A percentile compares a stretch with the other conserved stretches of the same genome.
Conservation (phyloP, 1,284 basidiomycete species). For the Entoloma clypeatum region DNA sequence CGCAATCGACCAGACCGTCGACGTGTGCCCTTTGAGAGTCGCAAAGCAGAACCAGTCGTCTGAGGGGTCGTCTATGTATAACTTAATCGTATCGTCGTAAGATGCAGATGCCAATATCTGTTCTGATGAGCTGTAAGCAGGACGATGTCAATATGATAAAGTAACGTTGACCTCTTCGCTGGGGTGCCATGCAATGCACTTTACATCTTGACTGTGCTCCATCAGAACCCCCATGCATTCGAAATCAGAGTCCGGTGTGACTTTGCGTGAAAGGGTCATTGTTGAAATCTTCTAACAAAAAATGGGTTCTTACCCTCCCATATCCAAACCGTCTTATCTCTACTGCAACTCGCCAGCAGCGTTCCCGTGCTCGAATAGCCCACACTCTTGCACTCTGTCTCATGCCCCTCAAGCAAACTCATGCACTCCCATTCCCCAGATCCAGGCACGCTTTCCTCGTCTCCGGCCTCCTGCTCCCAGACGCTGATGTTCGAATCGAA, state of each 20-base stretch:
- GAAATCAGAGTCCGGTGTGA: slow-evolving; percentile 89
- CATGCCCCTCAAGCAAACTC: slow-evolving; percentile 90
- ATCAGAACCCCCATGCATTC: slow-evolving; percentile 95
- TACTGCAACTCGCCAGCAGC: slow-evolving; percentile 86
- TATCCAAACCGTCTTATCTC: slow-evolving; percentile 98
- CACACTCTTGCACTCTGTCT: slow-evolving; percentile 96
- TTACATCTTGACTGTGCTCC: slow-evolving; percentile 98
- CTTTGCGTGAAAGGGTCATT: slow-evolving; percentile 2
- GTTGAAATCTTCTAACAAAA: neutral
- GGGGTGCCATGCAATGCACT: slow-evolving; percentile 94
- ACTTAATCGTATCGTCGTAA: slow-evolving; percentile 95
- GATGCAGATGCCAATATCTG: slow-evolving; percentile 95
- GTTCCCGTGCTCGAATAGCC: slow-evolving; percentile 81
- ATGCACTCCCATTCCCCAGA: slow-evolving; percentile 81
- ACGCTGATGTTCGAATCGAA: slow-evolving; percentile 94
- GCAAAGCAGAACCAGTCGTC: slow-evolving; percentile 94
- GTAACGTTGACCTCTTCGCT: slow-evolving; percentile 73
- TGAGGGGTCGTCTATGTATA: slow-evolving; percentile 90
- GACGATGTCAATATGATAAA: neutral
- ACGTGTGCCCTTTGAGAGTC: slow-evolving; percentile 77
- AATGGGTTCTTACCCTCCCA: slow-evolving; percentile 79
- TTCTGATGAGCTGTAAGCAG: slow-evolving; percentile 24
- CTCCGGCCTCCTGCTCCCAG: slow-evolving; percentile 72
- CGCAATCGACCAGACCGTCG: slow-evolving; percentile 90
- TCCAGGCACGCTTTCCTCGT: slow-evolving; percentile 34